phyloP scores from a whole-genome alignment of 2,329 filamentous ascomycete species.

The Emergomyces orientalis region DNA sequence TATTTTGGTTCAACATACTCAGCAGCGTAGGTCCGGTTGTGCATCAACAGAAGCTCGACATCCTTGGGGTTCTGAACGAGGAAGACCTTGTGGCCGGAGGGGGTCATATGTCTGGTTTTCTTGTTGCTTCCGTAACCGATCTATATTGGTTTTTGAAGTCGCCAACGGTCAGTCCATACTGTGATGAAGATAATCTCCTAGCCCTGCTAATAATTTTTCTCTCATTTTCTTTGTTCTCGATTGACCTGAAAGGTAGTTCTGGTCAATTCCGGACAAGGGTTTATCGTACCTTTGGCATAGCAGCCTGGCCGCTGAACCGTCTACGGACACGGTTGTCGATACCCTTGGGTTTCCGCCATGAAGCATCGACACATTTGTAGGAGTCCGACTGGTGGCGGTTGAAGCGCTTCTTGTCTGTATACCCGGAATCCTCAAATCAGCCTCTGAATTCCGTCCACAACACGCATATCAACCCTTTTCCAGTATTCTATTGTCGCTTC shows the following conservation, averaged over 20 bases:
- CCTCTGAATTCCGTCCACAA: slow-evolving; percentile 12
- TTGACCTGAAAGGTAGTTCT: not conserved
- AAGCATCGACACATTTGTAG: slow-evolving; percentile 82
- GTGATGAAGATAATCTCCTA: not conserved
- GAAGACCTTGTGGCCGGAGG: slow-evolving; percentile 99
- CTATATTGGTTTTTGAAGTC: slow-evolving; percentile 43
- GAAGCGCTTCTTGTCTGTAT: slow-evolving; percentile 83
- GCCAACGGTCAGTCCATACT: not conserved
- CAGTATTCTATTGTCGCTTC: not conserved
- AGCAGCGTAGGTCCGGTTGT: slow-evolving; percentile 98
- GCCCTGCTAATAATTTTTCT: not conserved
- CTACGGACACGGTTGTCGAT: slow-evolving; percentile 97
- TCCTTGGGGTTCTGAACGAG: slow-evolving; percentile 95
- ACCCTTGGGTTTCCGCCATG: slow-evolving; percentile 99
- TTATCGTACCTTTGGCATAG: slow-evolving; percentile 87
- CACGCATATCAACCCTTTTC: not conserved
- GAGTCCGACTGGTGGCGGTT: slow-evolving; percentile 94
- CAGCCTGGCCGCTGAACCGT: slow-evolving; percentile 90
- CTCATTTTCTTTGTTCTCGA: not conserved
- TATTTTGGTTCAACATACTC: slow-evolving; percentile 58
- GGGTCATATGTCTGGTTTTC: slow-evolving; percentile 98
- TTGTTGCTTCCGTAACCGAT: slow-evolving; percentile 99
- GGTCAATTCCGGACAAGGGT: not conserved
- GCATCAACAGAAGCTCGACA: slow-evolving; percentile 97
- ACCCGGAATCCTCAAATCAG: slow-evolving; percentile 23